A percentile compares a stretch with the other conserved stretches of the same genome.
Evolutionary conservation across 805 yeast genomes (phyloP).

Genomic region (Blastobotrys chiropterorum): DNA sequence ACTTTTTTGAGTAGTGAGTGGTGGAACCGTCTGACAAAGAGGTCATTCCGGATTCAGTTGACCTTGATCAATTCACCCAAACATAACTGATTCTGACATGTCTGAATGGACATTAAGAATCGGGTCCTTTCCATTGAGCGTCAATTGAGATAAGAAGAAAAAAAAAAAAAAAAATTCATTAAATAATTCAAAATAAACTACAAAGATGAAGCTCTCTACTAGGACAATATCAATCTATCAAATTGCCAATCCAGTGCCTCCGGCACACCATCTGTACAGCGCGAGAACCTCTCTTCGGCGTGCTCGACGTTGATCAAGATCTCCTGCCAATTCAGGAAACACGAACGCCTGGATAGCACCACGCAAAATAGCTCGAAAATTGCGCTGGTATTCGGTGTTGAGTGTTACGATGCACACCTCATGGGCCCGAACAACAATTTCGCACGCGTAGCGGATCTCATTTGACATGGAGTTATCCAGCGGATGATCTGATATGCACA

Average conservation of each 20-base stretch:
- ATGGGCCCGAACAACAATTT: conserved; percentile 28
- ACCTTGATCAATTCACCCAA: too few relatives aligned
- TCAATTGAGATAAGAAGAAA: too few relatives aligned
- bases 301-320: not conserved
- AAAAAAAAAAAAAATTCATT: too few relatives aligned
- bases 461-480: not conserved
- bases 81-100: too few relatives aligned
- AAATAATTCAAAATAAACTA: not conserved
- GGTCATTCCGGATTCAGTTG: too few relatives aligned
- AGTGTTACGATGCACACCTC: conserved; percentile 29
- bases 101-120: too few relatives aligned
- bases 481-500: conserved; percentile 21
- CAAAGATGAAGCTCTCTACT: too few relatives aligned
- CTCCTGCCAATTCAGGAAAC: conserved; percentile 12
- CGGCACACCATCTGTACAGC: not conserved
- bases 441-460: conserved; percentile 13
- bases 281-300: not conserved
- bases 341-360: conserved; percentile 24
- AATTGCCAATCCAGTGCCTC: not conserved
- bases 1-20: too few relatives aligned
- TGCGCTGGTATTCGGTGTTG: conserved; percentile 28
- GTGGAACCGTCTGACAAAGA: too few relatives aligned
- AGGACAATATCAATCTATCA: too few relatives aligned
- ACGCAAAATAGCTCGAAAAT: conserved; percentile 26
- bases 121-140: too few relatives aligned